Percentiles rank a stretch among this genome's conserved stretches.
Evolutionary conservation across 768 basidiomycete species (phyloP).

Genomic region (Amanita subjunquillea): DNA sequence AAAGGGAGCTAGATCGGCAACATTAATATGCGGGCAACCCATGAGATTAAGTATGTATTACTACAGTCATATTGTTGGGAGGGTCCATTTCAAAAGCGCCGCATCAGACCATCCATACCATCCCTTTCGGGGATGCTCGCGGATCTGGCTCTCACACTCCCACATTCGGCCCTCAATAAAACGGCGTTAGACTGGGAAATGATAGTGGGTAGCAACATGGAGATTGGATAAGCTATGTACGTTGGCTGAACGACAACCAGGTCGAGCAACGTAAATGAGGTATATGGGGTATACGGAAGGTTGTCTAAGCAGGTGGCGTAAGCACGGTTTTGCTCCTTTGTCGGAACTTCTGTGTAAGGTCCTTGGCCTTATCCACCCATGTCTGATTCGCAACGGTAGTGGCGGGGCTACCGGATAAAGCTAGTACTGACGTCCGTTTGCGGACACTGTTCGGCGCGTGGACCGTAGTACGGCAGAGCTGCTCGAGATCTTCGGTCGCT

Average conservation of each 20-base stretch:
- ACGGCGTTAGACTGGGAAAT: not conserved
- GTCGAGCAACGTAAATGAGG: not conserved
- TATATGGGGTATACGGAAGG: not conserved
- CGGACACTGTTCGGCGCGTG: conserved; percentile 22
- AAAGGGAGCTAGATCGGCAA: not conserved
- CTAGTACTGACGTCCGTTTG: conserved; percentile 24
- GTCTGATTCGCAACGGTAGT: conserved; percentile 10
- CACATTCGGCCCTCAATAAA: not conserved
- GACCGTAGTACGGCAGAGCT: conserved; percentile 17
- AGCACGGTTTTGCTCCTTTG: conserved; percentile 21
- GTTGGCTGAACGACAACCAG: not conserved
- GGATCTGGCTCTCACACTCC: not conserved
- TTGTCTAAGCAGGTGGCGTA: not conserved
- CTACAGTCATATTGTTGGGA: not conserved
- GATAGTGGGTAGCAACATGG: not conserved
- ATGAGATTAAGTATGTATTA: not conserved
- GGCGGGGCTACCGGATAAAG: conserved; percentile 12
- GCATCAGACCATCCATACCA: not conserved
- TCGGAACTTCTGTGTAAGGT: conserved; percentile 32
- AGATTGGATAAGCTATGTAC: not conserved
- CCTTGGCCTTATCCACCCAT: conserved; percentile 28
- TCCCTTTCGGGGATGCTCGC: not conserved
- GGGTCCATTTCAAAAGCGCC: not conserved
- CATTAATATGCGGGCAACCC: not conserved
- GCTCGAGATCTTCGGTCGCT: conserved; percentile 14